Percentiles rank a stretch among this genome's conserved stretches.
Conservation (phyloP, 352 stramenopile genomes). For the Phytopythium sindhum region DNA sequence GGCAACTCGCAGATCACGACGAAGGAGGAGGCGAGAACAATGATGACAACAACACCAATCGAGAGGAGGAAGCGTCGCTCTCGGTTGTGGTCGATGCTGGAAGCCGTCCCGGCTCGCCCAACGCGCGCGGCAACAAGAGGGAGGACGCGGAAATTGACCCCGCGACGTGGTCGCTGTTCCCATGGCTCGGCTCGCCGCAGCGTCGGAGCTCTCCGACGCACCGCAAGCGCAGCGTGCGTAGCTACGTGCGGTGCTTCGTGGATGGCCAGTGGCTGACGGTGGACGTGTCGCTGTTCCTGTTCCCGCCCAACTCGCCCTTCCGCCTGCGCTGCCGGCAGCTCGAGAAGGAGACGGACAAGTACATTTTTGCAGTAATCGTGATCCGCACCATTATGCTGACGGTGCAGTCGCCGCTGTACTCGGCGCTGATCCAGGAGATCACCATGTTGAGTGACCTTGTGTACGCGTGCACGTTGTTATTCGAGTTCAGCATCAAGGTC, state of each 20-base stretch:
- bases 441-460: constrained; percentile 68
- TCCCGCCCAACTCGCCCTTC: constrained; percentile 64
- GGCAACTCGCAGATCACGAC: constrained; percentile 9
- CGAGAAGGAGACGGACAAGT: constrained; percentile 83
- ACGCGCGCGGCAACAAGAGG: not conserved
- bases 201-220: not conserved
- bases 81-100: not conserved
- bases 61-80: not conserved
- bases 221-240: constrained; percentile 1
- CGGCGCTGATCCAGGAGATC: constrained; percentile 75
- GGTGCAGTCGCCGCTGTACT: constrained; percentile 76
- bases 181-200: not conserved
- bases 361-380: constrained; percentile 79
- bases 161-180: not conserved
- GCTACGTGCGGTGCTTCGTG: constrained; percentile 52
- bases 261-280: constrained; percentile 68
- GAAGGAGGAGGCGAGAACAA: not conserved
- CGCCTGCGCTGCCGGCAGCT: constrained; percentile 63
- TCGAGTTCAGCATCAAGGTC: constrained; percentile 85
- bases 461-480: constrained; percentile 69
- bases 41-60: not conserved
- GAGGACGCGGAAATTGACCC: not conserved
- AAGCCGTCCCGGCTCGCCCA: not conserved
- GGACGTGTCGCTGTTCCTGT: constrained; percentile 77
- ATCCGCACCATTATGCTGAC: constrained; percentile 72